Evolutionary conservation across 441 rosid species (phyloP).

Genomic region (Gossypium schwendimanii): DNA sequence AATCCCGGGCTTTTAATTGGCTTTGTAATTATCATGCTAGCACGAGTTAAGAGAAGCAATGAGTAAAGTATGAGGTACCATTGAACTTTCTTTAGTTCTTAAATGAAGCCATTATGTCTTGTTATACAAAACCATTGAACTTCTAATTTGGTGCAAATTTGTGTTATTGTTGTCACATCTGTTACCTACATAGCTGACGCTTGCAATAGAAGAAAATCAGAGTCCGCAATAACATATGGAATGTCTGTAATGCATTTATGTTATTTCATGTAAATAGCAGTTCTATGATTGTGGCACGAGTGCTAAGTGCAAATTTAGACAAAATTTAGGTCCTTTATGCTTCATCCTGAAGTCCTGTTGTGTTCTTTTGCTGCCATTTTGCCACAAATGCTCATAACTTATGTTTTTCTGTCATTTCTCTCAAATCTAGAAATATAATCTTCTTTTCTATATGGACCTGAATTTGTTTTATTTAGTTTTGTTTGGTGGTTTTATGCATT

Average conservation of each 20-base stretch:
- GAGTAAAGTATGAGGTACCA: not conserved
- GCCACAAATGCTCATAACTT: not conserved
- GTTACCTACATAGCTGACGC: not conserved
- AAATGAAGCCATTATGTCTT: not conserved
- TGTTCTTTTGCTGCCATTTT: not conserved
- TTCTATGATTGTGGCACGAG: not conserved
- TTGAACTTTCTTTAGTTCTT: not conserved
- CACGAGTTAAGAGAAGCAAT: not conserved
- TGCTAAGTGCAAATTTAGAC: not conserved
- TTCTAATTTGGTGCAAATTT: not conserved
- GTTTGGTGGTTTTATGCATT: conserved; percentile 10
- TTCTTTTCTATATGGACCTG: not conserved
- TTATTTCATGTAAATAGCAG: not conserved
- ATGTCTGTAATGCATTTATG: not conserved
- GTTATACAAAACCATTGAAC: not conserved
- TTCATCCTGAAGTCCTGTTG: not conserved
- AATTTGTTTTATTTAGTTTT: conserved; percentile 4
- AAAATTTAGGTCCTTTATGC: not conserved
- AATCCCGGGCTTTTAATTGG: not conserved
- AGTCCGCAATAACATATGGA: not conserved
- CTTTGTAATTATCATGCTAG: not conserved
- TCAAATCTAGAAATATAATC: not conserved
- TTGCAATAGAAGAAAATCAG: not conserved
- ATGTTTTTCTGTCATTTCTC: not conserved
- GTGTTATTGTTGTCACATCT: not conserved